These are phyloP conservation scores for Lachnellula occidentalis DNA, from an alignment of 2,329 filamentous ascomycete genomes.

Conservation along the genomic window DNA sequence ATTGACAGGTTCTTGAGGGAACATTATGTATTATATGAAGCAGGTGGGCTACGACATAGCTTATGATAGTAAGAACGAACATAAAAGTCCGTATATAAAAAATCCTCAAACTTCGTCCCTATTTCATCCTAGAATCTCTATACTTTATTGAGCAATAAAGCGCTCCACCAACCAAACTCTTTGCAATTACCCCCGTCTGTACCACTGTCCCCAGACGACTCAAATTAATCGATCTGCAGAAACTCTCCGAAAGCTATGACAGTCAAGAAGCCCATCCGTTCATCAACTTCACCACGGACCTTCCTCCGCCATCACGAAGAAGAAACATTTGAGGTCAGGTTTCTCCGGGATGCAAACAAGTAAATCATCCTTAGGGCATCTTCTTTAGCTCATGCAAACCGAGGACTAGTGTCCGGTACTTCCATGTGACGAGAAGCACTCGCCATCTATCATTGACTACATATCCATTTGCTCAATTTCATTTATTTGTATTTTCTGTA, in stretches of 20 bases:
- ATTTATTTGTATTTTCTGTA: background rate
- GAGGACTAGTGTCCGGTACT: background rate
- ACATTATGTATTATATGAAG: slow-evolving; percentile 12
- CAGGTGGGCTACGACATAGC: background rate
- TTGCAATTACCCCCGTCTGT: no score
- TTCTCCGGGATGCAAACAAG: background rate
- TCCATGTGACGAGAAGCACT: background rate
- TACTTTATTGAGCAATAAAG: no score
- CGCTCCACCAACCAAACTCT: no score
- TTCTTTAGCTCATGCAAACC: background rate
- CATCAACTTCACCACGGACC: no score
- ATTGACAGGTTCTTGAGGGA: background rate
- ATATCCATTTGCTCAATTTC: background rate
- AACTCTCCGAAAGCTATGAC: no score
- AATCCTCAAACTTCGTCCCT: background rate
- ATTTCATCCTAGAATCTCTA: background rate
- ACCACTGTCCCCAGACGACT: no score
- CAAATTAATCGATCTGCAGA: no score
- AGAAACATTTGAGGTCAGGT: no score
- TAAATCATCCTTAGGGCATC: background rate
- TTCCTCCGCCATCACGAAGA: no score
- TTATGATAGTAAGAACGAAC: background rate
- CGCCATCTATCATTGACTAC: background rate
- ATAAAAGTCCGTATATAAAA: background rate
- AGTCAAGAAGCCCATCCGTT: no score